Conservation (phyloP, 306 rosid species). For the Pterocarpus macrocarpus region DNA sequence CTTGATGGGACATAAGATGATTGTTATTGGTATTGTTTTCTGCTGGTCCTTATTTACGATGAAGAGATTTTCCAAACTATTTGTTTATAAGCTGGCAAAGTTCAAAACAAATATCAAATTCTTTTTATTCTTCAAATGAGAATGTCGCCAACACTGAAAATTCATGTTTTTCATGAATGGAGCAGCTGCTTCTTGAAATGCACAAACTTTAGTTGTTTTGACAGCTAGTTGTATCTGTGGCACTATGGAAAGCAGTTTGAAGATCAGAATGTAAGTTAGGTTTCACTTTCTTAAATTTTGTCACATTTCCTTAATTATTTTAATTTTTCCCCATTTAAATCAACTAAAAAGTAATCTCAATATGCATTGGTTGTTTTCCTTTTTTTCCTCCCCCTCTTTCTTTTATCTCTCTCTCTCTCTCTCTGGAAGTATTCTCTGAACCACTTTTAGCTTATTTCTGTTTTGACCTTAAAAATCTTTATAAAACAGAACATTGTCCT, state of each 20-base stretch:
- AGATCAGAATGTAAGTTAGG: slow-evolving; percentile 43
- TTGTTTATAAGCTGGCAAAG: slow-evolving; percentile 17
- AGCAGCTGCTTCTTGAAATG: slow-evolving; percentile 17
- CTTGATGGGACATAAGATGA: slow-evolving; percentile 55
- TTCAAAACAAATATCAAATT: slow-evolving; percentile 31
- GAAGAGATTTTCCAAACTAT: slow-evolving; percentile 29
- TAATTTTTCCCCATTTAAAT: not conserved
- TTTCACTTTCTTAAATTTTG: not conserved
- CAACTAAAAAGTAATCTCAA: slow-evolving; percentile 6
- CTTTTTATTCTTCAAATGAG: slow-evolving; percentile 13
- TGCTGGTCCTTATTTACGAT: slow-evolving; percentile 7
- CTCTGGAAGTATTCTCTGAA: not conserved
- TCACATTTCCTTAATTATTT: not conserved
- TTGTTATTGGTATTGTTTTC: slow-evolving; percentile 31
- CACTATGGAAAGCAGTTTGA: slow-evolving; percentile 26
- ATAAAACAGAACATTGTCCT: not conserved
- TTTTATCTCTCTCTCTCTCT: not conserved
- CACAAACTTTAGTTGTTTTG: slow-evolving; percentile 17
- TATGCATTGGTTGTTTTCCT: not conserved
- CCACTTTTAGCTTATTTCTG: not conserved
- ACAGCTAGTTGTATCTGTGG: slow-evolving; percentile 7
- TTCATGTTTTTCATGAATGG: slow-evolving; percentile 26
- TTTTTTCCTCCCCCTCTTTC: not conserved
- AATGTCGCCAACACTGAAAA: slow-evolving; percentile 14
- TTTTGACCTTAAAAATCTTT: slow-evolving; percentile 14